These are phyloP conservation scores for Panicum virgatum DNA, from an alignment of 202 grass and related monocot genomes.

Conservation along the genomic window DNA sequence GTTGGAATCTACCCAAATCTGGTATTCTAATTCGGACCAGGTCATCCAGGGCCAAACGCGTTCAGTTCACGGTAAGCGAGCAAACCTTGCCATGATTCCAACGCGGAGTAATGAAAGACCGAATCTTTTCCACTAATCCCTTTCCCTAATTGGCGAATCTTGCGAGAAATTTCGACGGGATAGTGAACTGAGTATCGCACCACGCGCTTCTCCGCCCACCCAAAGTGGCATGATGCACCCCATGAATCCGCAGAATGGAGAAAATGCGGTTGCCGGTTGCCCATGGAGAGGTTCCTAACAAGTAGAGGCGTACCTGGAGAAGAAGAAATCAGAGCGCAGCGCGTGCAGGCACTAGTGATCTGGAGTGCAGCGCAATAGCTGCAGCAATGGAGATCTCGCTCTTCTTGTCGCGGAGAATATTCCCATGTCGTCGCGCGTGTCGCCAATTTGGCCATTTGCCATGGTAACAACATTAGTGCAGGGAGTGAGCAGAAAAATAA, in stretches of 20 bases:
- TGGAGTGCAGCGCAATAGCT: neutral
- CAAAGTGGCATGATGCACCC: neutral
- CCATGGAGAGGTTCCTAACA: too few relatives aligned
- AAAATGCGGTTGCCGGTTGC: neutral
- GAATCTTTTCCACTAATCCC: neutral
- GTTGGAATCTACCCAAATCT: neutral
- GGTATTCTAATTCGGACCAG: neutral
- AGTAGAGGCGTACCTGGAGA: neutral
- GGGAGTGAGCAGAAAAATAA: too few relatives aligned
- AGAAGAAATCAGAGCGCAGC: neutral
- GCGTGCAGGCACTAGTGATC: neutral
- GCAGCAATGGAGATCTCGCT: neutral
- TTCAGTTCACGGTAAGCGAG: neutral
- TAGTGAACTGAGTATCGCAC: neutral
- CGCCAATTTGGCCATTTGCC: neutral
- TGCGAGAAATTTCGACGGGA: neutral
- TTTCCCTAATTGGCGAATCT: neutral
- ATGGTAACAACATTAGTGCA: too few relatives aligned
- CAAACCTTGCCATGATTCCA: conserved; percentile 3
- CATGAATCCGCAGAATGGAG: neutral
- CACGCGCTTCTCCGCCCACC: neutral
- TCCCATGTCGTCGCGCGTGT: neutral
- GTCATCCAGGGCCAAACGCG: neutral
- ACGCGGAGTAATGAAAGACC: neutral
- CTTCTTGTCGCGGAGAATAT: neutral